These are phyloP conservation scores for Platanthera guangdongensis DNA, from an alignment of 106 monocot species.

Conservation along the genomic window DNA sequence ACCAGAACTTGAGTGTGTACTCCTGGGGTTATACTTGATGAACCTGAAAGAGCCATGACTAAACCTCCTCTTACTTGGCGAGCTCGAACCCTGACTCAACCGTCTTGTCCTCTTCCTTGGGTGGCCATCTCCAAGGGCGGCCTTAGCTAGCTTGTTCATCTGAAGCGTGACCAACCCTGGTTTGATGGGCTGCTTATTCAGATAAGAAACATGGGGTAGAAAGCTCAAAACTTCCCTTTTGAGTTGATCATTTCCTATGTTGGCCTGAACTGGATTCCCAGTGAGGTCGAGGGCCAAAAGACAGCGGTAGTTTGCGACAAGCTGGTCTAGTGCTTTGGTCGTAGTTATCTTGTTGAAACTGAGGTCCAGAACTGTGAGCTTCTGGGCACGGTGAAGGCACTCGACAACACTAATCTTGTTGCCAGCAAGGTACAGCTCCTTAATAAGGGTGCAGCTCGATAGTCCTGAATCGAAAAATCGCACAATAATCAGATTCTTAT, in stretches of 20 bases:
- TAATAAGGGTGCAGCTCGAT: conserved; percentile 19
- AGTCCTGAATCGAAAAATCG: background rate
- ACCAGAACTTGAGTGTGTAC: conserved; percentile 4
- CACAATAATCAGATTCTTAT: too few relatives aligned
- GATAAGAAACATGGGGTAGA: conserved; percentile 53
- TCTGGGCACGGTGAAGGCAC: conserved; percentile 81
- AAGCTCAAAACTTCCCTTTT: conserved; percentile 58
- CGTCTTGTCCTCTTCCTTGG: conserved; percentile 20
- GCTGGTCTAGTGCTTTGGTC: conserved; percentile 68
- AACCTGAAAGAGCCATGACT: conserved; percentile 8
- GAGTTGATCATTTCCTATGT: conserved; percentile 79
- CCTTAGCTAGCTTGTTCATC: conserved; percentile 54
- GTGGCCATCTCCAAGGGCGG: conserved; percentile 53
- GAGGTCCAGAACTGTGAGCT: conserved; percentile 58
- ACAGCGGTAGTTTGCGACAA: conserved; percentile 87
- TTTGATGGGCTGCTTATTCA: conserved; percentile 85
- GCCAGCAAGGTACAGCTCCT: conserved; percentile 69
- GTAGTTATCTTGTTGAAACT: conserved; percentile 69
- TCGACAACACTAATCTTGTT: conserved; percentile 94
- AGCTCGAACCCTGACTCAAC: conserved; percentile 1
- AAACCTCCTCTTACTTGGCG: conserved; percentile 10
- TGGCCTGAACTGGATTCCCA: conserved; percentile 79
- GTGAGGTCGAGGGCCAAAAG: conserved; percentile 73
- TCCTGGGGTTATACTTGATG: conserved; percentile 19
- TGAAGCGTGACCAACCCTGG: conserved; percentile 50